Evolutionary conservation across 1,284 basidiomycete species (phyloP).

Genomic region (Ceratobasidium theobromae): DNA sequence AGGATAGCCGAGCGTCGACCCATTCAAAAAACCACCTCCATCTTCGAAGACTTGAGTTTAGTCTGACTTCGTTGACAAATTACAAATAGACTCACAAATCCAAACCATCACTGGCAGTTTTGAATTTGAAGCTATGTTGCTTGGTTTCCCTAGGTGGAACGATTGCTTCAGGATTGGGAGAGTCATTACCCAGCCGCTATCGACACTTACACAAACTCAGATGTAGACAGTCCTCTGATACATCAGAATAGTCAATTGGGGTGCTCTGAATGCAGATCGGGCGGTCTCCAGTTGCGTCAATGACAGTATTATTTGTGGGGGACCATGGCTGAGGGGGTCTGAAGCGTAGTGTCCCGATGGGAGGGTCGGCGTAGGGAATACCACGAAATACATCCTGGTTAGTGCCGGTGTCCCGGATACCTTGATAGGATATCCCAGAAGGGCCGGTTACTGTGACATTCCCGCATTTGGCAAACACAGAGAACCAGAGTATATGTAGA

Average conservation of each 20-base stretch:
- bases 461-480: no score
- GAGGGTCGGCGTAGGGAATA: constrained; percentile 51
- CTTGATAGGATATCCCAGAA: no score
- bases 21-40: constrained; percentile 23
- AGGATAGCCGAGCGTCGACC: constrained; percentile 6
- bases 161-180: background rate
- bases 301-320: no score
- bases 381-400: no score
- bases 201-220: constrained; percentile 24
- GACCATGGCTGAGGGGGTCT: constrained; percentile 46
- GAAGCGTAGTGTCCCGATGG: constrained; percentile 43
- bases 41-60: background rate
- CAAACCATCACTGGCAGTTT: constrained; percentile 32
- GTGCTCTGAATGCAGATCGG: constrained; percentile 25
- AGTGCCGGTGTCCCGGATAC: no score
- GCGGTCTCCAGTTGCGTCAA: no score
- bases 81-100: constrained; percentile 20
- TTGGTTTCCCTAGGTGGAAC: constrained; percentile 14
- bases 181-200: background rate
- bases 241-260: background rate
- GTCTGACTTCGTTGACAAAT: background rate
- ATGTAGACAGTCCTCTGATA: constrained; percentile 32
- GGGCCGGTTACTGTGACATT: no score
- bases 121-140: constrained; percentile 5
- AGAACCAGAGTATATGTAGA: no score